Percentiles rank a stretch among this genome's conserved stretches.
These are phyloP conservation scores for Brassica rapa DNA, from an alignment of 345 rosid species.

Conservation along the genomic window DNA sequence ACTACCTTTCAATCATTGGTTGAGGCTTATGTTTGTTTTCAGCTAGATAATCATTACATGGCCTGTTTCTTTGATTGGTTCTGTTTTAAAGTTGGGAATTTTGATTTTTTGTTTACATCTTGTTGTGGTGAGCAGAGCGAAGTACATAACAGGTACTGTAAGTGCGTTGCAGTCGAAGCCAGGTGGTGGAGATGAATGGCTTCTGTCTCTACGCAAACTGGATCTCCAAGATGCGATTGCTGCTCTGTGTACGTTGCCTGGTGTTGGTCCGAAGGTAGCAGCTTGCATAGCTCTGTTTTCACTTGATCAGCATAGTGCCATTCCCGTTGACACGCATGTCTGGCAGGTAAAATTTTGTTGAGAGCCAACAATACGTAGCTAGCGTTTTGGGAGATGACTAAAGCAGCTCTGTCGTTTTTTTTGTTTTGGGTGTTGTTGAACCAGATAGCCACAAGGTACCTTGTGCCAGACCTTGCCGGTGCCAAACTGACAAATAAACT, in stretches of 20 bases:
- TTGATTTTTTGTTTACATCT: conserved; percentile 31
- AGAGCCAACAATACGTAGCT: no score
- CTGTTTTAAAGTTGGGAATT: background rate
- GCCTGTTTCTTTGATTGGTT: conserved; percentile 2
- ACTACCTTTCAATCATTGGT: background rate
- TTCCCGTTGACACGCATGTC: conserved; percentile 96
- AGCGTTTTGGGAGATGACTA: conserved; percentile 6
- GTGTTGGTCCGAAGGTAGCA: conserved; percentile 94
- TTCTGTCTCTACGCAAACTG: conserved; percentile 69
- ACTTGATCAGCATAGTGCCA: conserved; percentile 87
- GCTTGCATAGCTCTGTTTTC: conserved; percentile 93
- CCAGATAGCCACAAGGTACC: conserved; percentile 79
- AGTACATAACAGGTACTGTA: conserved; percentile 69
- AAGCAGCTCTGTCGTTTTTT: conserved; percentile 11
- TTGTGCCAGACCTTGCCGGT: conserved; percentile 86
- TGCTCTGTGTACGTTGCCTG: conserved; percentile 82
- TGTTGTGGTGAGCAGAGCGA: conserved; percentile 61
- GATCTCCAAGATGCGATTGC: conserved; percentile 63
- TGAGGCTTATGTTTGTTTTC: conserved; percentile 2
- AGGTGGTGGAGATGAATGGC: conserved; percentile 82
- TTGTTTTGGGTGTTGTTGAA: conserved; percentile 30
- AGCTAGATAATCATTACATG: background rate
- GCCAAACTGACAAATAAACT: conserved; percentile 71
- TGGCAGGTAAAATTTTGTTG: conserved; percentile 63
- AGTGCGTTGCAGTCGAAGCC: conserved; percentile 68